Base-by-base conservation (phyloP, 2,329 filamentous ascomycete genomes). In the Biscogniauxia mediterranea region DNA sequence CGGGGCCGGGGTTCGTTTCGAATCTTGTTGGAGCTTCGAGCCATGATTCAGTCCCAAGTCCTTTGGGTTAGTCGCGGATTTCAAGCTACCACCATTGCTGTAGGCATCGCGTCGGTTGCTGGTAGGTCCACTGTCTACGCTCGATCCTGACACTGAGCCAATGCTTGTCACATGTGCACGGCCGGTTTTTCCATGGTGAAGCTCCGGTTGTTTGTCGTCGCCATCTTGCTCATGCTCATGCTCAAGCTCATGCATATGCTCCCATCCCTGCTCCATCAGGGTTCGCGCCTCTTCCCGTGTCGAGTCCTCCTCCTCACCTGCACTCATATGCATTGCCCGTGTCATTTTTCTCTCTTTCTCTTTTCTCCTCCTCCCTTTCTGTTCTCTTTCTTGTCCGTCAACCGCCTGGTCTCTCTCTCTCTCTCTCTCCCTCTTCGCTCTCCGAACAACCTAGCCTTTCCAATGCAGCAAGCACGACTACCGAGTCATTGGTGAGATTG, bases 1-100 rank as follows among this genome's bases (percentile, higher is more conserved):
- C 61, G 61, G 59, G 55, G 64, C 66, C 64, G 62, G 70, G 60
- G 60, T 57, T 15, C 68, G 67, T 68, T 70, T 70, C 63, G 64
- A 59, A 64, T 69, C 66, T 56, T 66, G 67, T 46, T 46, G 38
- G 38, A 46, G 38, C 38, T 46, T 46, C 38, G 38, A 17, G 13
- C 38, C 38, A 46, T 46, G 38, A 46, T n/a, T 46, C 17, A 46
- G 38, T 46, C 38, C 38, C 38, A 46, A 46, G 38, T 46, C 38
- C 11, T 46, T 46, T 9, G 38, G 17, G 38, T 46, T 46, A 46
- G 38, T n/a, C 17, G 38, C 38, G 17, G 65, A 61, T 59, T 66
- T 69, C 60, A 70, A 60, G 60, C 70, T 72, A 59, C 70, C 38
- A 32, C 11, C 11, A 13, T 32, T 32, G 38, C 7, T 46, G 17